Conservation (phyloP, 139 green algal species). For the Chlorella sorokiniana region DNA sequence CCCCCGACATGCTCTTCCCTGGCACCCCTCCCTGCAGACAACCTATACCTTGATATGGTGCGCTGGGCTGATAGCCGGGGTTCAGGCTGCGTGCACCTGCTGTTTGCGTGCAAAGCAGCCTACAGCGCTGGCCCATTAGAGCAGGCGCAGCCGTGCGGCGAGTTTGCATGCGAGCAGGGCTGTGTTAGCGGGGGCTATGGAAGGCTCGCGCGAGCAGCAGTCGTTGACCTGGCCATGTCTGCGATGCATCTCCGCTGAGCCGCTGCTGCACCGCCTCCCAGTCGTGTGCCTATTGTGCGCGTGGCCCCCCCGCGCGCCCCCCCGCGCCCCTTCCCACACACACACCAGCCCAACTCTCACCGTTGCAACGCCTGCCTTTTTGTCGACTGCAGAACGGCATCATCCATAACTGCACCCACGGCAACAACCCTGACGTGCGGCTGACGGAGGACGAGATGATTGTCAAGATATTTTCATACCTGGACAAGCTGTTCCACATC, state of each 20-base stretch:
- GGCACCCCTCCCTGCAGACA: conserved; percentile 2
- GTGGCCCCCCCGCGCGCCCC: not conserved
- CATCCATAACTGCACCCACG: conserved; percentile 96
- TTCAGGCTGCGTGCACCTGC: not conserved
- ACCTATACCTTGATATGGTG: conserved; percentile 30
- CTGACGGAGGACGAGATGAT: conserved; percentile 93
- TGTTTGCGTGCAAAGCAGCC: too few relatives aligned
- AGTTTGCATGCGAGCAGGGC: too few relatives aligned
- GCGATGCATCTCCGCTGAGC: too few relatives aligned
- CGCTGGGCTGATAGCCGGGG: not conserved
- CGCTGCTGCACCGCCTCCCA: not conserved
- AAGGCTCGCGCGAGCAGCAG: too few relatives aligned
- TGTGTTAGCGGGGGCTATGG: too few relatives aligned
- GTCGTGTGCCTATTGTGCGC: not conserved
- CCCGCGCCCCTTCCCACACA: too few relatives aligned
- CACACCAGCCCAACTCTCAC: too few relatives aligned
- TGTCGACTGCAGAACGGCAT: conserved; percentile 86
- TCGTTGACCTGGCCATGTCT: too few relatives aligned
- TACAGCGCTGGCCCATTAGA: too few relatives aligned
- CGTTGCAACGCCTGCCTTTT: not conserved
- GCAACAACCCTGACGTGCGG: conserved; percentile 74
- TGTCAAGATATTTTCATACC: conserved; percentile 85
- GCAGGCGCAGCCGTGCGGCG: too few relatives aligned
- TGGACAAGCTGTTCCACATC: conserved; percentile 91
- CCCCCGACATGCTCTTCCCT: not conserved